A percentile compares a stretch with the other conserved stretches of the same genome.
Conservation (phyloP, 768 basidiomycete genomes). For the Pleurotus cornucopiae region DNA sequence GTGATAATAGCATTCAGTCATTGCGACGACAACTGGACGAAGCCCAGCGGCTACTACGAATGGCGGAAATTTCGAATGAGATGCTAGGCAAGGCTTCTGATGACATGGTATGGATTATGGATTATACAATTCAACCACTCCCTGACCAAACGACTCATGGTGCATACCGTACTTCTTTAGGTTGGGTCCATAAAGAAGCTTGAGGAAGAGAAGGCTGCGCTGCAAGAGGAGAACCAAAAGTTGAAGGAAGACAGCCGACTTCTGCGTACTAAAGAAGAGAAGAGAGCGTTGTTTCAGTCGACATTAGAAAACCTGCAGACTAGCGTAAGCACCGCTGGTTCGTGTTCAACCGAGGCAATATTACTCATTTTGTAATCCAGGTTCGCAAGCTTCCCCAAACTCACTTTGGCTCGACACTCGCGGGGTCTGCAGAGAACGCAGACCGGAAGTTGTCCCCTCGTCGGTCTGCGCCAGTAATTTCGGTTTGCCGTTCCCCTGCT, state of each 20-base stretch:
- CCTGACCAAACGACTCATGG: too few species aligned
- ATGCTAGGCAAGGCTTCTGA: too few species aligned
- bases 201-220: neutral
- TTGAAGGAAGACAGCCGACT: neutral
- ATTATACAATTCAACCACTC: too few species aligned
- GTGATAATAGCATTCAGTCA: too few species aligned
- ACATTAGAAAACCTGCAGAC: constrained; percentile 2
- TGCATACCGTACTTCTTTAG: neutral
- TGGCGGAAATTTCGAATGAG: too few species aligned
- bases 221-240: constrained; percentile 2
- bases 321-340: neutral
- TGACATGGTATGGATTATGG: too few species aligned
- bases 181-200: neutral
- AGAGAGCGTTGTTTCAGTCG: neutral
- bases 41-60: too few species aligned
- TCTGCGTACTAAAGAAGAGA: neutral
- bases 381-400: constrained; percentile 9
- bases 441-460: neutral
- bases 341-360: neutral
- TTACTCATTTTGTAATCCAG: neutral
- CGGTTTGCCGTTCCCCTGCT: too few species aligned
- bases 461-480: neutral
- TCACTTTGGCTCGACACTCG: constrained; percentile 17
- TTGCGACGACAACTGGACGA: neutral
- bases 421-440: constrained; percentile 15